Evolutionary conservation across 1,139 yeast species (phyloP), one percentile per base, ranked within the genome.

Genomic region (Pichia sp.): DNA sequence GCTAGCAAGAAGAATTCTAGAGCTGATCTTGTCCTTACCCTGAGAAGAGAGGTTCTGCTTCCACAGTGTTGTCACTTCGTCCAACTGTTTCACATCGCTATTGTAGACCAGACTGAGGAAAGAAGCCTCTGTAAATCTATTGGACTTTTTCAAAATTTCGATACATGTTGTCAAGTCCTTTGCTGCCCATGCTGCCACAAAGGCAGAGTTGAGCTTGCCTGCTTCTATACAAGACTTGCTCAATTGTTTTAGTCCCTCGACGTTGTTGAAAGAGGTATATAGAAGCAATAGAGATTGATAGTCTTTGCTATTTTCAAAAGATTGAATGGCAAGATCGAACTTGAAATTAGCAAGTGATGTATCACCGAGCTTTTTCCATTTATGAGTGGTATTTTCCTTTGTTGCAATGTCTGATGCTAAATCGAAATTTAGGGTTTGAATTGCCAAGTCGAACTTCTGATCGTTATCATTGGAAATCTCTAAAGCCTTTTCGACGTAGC

Each of bases 351-450:
- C 59, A 49, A 93, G 68, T 5, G 96, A 84, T 44, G 78, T 70
- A 63, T 91, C 98, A 46, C 97, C 99, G 40, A 91, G 72, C 44
- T 79, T 72, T 61, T 84, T 85, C 97, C 97, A 91, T 62, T 86
- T 88, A 53, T 72, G 74, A 46, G 76, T 75, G 47, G 76, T 81
- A 39, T 67, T 65, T 21, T 63, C 63, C 32, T 66, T 63, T 22
- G 56, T 56, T 27, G 94, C 85, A 55, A 91, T 76, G 29, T 73
- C 74, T 48, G 74, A 72, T 10, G 98, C 98, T 48, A 79, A 72
- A 5, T 64, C 56, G 45, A 91, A 73, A 53, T 84, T 73, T 42
- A 76, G 74, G 18, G 86, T 74, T 34, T 75, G 69, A 32, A 84
- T 59, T 16, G 94, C 85, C 47, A 87, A 71, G 51, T 84, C 95